phyloP scores from a whole-genome alignment of 768 basidiomycete genomes.

The Trametopsis cervina region DNA sequence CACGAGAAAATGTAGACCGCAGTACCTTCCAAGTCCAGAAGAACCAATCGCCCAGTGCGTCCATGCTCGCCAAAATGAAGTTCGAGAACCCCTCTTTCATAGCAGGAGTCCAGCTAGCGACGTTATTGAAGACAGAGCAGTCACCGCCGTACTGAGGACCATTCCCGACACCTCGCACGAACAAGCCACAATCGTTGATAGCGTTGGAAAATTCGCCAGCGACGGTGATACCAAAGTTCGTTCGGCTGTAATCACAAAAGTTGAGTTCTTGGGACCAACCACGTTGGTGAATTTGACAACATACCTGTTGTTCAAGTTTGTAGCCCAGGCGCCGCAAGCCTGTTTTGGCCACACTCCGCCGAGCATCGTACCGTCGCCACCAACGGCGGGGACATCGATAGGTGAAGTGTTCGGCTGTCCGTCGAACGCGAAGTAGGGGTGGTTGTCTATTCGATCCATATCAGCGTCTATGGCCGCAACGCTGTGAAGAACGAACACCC shows the following conservation, averaged over 20 bases:
- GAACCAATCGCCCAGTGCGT: slow-evolving; percentile 60
- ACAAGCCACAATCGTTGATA: slow-evolving; percentile 58
- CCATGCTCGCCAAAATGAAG: slow-evolving; percentile 53
- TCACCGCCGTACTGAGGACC: slow-evolving; percentile 21
- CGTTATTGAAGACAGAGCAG: slow-evolving; percentile 41
- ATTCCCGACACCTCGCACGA: slow-evolving; percentile 28
- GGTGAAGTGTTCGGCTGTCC: slow-evolving; percentile 25
- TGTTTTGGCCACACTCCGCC: slow-evolving; percentile 25
- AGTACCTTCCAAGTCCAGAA: slow-evolving; percentile 75
- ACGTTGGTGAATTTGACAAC: background rate
- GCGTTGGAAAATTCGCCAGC: slow-evolving; percentile 72
- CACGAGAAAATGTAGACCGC: background rate
- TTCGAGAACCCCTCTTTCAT: slow-evolving; percentile 44
- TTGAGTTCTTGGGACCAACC: background rate
- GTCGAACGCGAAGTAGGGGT: slow-evolving; percentile 41
- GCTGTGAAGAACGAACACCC: slow-evolving; percentile 8
- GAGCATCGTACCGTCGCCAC: slow-evolving; percentile 17
- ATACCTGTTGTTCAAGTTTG: slow-evolving; percentile 36
- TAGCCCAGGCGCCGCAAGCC: slow-evolving; percentile 41
- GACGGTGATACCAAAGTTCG: slow-evolving; percentile 56
- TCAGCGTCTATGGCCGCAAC: background rate
- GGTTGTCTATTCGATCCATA: slow-evolving; percentile 20
- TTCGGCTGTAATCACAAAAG: slow-evolving; percentile 26
- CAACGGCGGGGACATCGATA: slow-evolving; percentile 36
- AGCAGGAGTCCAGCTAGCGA: slow-evolving; percentile 39